Percentiles rank a stretch among this genome's conserved stretches.
Evolutionary conservation across 495 filamentous ascomycete species (phyloP).

Genomic region (Jackrogersella multiformis): DNA sequence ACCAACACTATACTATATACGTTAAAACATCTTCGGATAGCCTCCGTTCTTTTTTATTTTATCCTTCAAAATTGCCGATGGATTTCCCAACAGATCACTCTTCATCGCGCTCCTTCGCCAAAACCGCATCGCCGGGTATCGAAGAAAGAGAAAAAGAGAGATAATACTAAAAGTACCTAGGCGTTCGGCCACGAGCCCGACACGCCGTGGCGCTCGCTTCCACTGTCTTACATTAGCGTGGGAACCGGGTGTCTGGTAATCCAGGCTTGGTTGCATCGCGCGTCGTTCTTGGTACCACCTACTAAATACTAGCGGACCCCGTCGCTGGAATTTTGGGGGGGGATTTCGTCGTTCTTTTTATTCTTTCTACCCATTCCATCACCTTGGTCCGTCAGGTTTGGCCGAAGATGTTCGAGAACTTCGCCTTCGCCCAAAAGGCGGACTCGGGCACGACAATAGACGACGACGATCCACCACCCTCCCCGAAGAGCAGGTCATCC

Average conservation of each 20-base stretch:
- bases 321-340: conserved; percentile 23
- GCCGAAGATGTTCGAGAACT: conserved; percentile 24
- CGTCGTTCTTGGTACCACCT: conserved; percentile 21
- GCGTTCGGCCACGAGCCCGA: conserved; percentile 34
- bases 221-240: conserved; percentile 41
- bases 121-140: too few relatives aligned
- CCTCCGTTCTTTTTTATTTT: conserved; percentile 5
- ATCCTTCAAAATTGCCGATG: not conserved
- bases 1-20: not conserved
- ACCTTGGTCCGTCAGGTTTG: not conserved
- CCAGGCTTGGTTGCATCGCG: conserved; percentile 34
- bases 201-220: conserved; percentile 34
- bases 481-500: conserved; percentile 10
- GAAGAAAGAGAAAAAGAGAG: conserved; percentile 11
- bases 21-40: not conserved
- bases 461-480: conserved; percentile 27
- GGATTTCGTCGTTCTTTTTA: conserved; percentile 1
- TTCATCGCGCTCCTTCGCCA: not conserved
- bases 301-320: conserved; percentile 36
- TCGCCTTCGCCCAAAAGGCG: conserved; percentile 23
- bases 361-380: not conserved
- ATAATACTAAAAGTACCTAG: not conserved
- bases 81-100: not conserved
- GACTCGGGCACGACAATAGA: conserved; percentile 23
- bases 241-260: conserved; percentile 37